These are phyloP conservation scores for Cyberlindnera bimundalis DNA, from an alignment of 805 yeast species.

Conservation along the genomic window DNA sequence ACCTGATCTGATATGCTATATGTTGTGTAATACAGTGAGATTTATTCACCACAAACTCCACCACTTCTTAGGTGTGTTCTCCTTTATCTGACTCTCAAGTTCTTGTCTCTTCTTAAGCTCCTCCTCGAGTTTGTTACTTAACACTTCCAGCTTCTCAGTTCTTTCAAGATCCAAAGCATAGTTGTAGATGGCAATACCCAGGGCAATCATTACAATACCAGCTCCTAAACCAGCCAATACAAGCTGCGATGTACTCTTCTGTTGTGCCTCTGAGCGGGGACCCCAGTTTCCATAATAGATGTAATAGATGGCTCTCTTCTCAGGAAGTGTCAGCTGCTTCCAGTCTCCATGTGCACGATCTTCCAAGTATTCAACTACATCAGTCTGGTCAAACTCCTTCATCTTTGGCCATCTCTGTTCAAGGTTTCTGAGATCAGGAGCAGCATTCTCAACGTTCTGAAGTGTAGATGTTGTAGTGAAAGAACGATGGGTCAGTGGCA, in stretches of 20 bases:
- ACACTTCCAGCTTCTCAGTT: constrained; percentile 11
- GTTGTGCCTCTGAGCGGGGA: constrained; percentile 25
- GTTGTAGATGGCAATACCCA: constrained; percentile 20
- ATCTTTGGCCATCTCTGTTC: constrained; percentile 32
- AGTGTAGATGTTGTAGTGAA: not conserved
- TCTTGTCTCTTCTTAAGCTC: constrained; percentile 8
- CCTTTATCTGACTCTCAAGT: not conserved
- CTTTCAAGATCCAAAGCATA: constrained; percentile 22
- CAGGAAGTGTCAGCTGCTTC: constrained; percentile 28
- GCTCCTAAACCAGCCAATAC: constrained; percentile 19
- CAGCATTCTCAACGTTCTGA: constrained; percentile 5
- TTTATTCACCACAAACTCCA: constrained; percentile 2
- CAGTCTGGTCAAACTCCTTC: constrained; percentile 32
- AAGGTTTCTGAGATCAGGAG: constrained; percentile 31
- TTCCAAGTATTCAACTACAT: constrained; percentile 34
- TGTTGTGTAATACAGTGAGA: not conserved
- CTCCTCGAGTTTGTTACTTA: constrained; percentile 8
- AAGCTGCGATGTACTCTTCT: constrained; percentile 10
- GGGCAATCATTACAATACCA: constrained; percentile 19
- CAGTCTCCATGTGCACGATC: constrained; percentile 33
- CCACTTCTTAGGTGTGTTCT: not conserved
- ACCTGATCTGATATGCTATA: no score
- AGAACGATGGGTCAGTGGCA: not conserved
- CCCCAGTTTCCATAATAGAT: constrained; percentile 39
- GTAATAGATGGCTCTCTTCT: constrained; percentile 32